Base-by-base conservation (phyloP, 208 protist species). In the Leishmania major region DNA sequence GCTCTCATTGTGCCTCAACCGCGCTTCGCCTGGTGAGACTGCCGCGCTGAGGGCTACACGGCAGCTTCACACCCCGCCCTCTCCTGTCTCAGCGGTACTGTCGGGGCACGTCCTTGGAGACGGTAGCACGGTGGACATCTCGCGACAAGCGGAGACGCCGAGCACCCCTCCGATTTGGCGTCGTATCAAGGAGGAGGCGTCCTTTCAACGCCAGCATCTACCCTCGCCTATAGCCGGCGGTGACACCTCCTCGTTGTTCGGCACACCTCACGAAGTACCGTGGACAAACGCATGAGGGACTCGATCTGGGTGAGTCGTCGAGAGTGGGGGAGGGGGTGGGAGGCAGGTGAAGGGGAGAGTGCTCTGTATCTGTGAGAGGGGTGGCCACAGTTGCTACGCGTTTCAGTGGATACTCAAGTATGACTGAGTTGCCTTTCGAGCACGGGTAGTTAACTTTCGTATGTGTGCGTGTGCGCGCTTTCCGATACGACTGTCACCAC, bases 131-230 rank as follows among this genome's bases (percentile, higher is more conserved):
- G 40, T 74, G 37, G 70, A 49, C 49, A 57, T 59, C 35, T 51
- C 37, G 22, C n/a, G 35, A 13, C 43, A n/a, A 1, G 64, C 53
- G 28, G 57, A 77, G 72, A 8, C 47, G n/a, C n/a, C 28, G 49
- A 66, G n/a, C 43, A 85, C 82, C 4, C 82, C 82, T 22, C 77
- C 19, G 5, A 53, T 81, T 6, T 85, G 82, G 82, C 82, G 82
- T 15, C 82, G 77, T 49, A 85, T 85, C 59, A 60, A 70, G 31
- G 77, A 81, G 51, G 82, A 85, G 53, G 51, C 43, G 77, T 74
- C 77, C 11, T 59, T 40, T 22, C 71, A 73, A 43, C 82, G 55
- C 45, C 77, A 67, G 37, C 55, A 76, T 13, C 45, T 70, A 62
- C 35, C 67, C 45, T 85, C 82, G 4, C 82, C 82, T 15, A 81